Conservation (phyloP, 805 yeast genomes). For the Metschnikowia noctiluminum region DNA sequence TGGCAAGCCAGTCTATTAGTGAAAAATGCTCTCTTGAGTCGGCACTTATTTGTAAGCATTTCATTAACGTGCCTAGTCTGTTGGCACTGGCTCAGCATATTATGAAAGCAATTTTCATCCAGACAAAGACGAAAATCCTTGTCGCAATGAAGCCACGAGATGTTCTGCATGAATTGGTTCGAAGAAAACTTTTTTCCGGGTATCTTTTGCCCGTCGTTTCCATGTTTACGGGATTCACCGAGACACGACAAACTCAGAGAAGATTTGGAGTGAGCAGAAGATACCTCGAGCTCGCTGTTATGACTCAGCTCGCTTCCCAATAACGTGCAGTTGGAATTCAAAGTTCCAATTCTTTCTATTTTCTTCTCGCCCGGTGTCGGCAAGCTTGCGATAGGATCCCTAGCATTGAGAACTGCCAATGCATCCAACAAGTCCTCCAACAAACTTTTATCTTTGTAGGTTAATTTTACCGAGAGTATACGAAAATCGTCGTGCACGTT, state of each 20-base stretch:
- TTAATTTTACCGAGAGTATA: constrained; percentile 2
- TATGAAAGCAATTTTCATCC: constrained; percentile 14
- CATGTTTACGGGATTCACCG: no score
- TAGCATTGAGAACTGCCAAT: constrained; percentile 1
- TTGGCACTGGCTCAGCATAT: constrained; percentile 11
- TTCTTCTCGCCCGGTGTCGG: neutral
- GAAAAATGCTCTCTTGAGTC: constrained; percentile 13
- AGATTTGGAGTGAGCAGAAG: no score
- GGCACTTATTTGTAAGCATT: constrained; percentile 2
- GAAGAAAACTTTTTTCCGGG: no score
- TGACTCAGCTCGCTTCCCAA: no score
- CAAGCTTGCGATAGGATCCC: neutral
- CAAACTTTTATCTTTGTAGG: constrained; percentile 16
- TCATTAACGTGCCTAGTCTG: constrained; percentile 11
- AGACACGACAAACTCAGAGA: no score
- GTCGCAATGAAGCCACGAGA: constrained; percentile 19
- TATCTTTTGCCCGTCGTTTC: no score
- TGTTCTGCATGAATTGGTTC: neutral
- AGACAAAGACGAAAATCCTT: constrained; percentile 13
- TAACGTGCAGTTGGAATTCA: no score
- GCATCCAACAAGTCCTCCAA: constrained; percentile 11
- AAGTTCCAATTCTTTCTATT: no score
- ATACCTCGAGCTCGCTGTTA: no score
- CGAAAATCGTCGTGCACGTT: constrained; percentile 1
- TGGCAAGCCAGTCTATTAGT: constrained; percentile 13